phyloP scores from a whole-genome alignment of 2,329 filamentous ascomycete genomes.

The Fusarium ambrosium region DNA sequence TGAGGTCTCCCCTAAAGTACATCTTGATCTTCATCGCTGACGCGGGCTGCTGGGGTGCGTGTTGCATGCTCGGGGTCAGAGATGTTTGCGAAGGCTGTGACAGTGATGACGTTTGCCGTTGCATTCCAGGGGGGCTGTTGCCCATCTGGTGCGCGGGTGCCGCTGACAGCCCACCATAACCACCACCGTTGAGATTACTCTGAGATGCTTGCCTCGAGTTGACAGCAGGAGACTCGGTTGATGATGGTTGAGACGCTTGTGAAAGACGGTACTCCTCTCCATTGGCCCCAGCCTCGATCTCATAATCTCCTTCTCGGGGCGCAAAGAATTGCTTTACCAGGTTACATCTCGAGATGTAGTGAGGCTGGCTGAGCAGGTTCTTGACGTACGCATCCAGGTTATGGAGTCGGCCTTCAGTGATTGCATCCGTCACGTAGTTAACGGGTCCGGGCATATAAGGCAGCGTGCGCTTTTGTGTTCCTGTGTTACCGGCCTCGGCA shows the following conservation, averaged over 20 bases:
- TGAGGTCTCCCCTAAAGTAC: slow-evolving; percentile 91
- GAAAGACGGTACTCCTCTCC: slow-evolving; percentile 86
- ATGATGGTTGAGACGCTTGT: slow-evolving; percentile 76
- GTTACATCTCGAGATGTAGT: slow-evolving; percentile 86
- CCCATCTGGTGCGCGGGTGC: slow-evolving; percentile 58
- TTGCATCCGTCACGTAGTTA: slow-evolving; percentile 97
- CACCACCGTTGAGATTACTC: slow-evolving; percentile 71
- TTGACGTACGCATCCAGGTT: slow-evolving; percentile 97
- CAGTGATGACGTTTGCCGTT: slow-evolving; percentile 44
- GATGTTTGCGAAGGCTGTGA: slow-evolving; percentile 61
- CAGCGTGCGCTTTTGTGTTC: slow-evolving; percentile 81
- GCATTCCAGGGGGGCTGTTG: slow-evolving; percentile 49
- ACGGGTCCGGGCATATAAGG: slow-evolving; percentile 99
- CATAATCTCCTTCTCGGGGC: slow-evolving; percentile 90
- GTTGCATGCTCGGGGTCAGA: slow-evolving; percentile 62
- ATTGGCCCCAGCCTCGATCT: slow-evolving; percentile 82
- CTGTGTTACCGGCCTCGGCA: slow-evolving; percentile 89
- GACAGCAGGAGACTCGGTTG: slow-evolving; percentile 70
- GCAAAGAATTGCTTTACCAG: slow-evolving; percentile 93
- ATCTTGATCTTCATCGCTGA: slow-evolving; percentile 92
- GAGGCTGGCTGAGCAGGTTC: slow-evolving; percentile 84
- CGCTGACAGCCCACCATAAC: slow-evolving; percentile 67
- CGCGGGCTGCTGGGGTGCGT: slow-evolving; percentile 52
- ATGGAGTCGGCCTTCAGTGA: slow-evolving; percentile 91
- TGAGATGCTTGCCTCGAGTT: slow-evolving; percentile 75